Base-by-base conservation (phyloP, 352 stramenopile species). In the Phytophthora crassamura region DNA sequence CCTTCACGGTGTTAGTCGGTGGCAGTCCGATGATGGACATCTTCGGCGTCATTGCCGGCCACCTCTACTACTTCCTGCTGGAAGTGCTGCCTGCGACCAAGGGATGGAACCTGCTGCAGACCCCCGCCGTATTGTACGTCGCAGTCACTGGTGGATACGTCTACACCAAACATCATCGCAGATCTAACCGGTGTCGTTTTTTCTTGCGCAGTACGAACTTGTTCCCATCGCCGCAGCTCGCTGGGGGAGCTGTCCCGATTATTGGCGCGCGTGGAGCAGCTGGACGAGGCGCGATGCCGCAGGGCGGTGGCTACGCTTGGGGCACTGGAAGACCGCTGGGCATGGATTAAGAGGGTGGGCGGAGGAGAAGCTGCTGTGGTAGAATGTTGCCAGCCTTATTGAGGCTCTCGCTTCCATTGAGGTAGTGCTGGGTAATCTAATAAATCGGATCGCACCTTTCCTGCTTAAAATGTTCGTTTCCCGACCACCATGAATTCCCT, bases 1-100 rank as follows among this genome's bases (percentile, higher is more conserved):
- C 82, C 35, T 96, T 96, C 66, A 95, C 86, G 32, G 81, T 97
- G 45, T 83, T 97, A 39, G 80, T 94, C 28, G 90, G 90, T 34
- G 84, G 85, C 40, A 94, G 85, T 59, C 88, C 90, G 16, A 91
- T 97, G 47, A 93, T 91, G 76, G 86, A 96, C 62, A 68, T 96
- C 46, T 88, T 95, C 28, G 90, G 90, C 2, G 80, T 97, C 12
- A 64, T 95, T 10, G 87, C 89, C 7, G 90, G 88, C 16, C 90
- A 97, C 72, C 56, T 96, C 36, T 97, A 96, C 80, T 97, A 97
- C 74, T 97, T 96, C 47, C 46, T 96, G 47, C 69, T 96, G 43
- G 90, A 97, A 67, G 86, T 96, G 53, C 74, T 96, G 32, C 90
- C 90, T 14, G 76, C 82, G 41, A 94, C 85, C 30, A 94, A 96